phyloP scores from a whole-genome alignment of 2,329 filamentous ascomycete genomes.

The Claviceps lovelessii region DNA sequence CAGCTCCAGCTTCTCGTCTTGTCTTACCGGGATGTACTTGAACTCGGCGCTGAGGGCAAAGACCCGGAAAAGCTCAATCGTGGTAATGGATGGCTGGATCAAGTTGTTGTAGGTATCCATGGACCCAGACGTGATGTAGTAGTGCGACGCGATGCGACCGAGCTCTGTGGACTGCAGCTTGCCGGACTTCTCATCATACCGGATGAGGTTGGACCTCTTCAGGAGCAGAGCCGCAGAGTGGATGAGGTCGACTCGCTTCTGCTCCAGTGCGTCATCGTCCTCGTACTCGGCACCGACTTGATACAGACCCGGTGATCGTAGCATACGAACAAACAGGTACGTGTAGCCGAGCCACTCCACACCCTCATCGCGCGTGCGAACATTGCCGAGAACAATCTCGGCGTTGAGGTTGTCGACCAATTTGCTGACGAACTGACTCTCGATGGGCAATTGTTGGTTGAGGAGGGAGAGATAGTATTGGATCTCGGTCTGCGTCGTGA shows the following conservation, averaged over 20 bases:
- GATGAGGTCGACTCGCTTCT: constrained; percentile 93
- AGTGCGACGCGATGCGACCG: constrained; percentile 89
- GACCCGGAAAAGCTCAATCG: constrained; percentile 90
- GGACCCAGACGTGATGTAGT: constrained; percentile 92
- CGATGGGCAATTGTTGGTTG: constrained; percentile 94
- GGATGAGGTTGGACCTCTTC: constrained; percentile 76
- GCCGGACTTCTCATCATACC: constrained; percentile 89
- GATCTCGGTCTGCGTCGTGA: constrained; percentile 87
- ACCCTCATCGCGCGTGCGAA: constrained; percentile 81
- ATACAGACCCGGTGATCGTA: constrained; percentile 86
- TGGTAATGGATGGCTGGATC: constrained; percentile 81
- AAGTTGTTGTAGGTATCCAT: constrained; percentile 97
- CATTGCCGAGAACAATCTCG: constrained; percentile 86
- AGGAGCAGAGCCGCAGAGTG: constrained; percentile 83
- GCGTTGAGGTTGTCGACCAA: constrained; percentile 93
- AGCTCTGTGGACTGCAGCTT: constrained; percentile 84
- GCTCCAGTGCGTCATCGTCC: constrained; percentile 78
- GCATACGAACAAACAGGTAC: constrained; percentile 94
- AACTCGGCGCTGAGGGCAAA: constrained; percentile 96
- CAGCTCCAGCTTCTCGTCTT: constrained; percentile 93
- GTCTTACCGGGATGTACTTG: constrained; percentile 94
- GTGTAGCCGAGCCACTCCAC: constrained; percentile 99
- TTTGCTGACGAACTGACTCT: constrained; percentile 87
- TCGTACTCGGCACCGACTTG: constrained; percentile 94
- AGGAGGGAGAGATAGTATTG: constrained; percentile 94